Base-by-base conservation (phyloP, 495 filamentous ascomycete species). In the Aspergillus egyptiacus region DNA sequence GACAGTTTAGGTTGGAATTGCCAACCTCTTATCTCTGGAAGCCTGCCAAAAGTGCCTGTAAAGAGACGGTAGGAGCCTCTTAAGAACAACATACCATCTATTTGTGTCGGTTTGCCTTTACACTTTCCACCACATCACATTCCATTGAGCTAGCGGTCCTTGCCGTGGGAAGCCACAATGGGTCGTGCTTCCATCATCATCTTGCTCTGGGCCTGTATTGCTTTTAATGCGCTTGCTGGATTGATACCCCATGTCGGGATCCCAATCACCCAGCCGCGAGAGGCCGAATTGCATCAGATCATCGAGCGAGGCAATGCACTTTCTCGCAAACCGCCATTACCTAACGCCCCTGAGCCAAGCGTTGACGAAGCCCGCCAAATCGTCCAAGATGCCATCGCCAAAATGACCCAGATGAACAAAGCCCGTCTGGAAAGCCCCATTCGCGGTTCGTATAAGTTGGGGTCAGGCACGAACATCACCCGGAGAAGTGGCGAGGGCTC, bases 331-430 rank as follows among this genome's bases (percentile, higher is more conserved):
- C 41, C 41, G 13, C 27, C 33, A 11, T 15, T 44, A 6, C 18
- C 10, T 11, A 31, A 23, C 3, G 17, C 41, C 27, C 22, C 41
- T n/a, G 28, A 14, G 6, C 10, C 41, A 2, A 32, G 41, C 15
- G 40, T 48, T 31, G 35, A 33, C 15, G 46, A 32, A 22, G 46
- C 46, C 1, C 46, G 46, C 13, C 13, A 32, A 19, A 18, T 48
- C 24, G 35, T 48, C 25, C 23, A 14, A 20, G 34, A 32, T 39
- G 46, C 35, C 46, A 48, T 48, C 18, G 24, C 46, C 24, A 27
- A 6, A 19, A 48, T 48, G 46, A 48, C 46, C 22, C 23, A 40
- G 46, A 24, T 48, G 3, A 48, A 48, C 25, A 40, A 37, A 40
- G 46, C 34, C 22, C 46, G 46, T 10, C 35, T 48, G 2, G 46